phyloP scores from a whole-genome alignment of 495 filamentous ascomycete species.

The Penicillium herquei region DNA sequence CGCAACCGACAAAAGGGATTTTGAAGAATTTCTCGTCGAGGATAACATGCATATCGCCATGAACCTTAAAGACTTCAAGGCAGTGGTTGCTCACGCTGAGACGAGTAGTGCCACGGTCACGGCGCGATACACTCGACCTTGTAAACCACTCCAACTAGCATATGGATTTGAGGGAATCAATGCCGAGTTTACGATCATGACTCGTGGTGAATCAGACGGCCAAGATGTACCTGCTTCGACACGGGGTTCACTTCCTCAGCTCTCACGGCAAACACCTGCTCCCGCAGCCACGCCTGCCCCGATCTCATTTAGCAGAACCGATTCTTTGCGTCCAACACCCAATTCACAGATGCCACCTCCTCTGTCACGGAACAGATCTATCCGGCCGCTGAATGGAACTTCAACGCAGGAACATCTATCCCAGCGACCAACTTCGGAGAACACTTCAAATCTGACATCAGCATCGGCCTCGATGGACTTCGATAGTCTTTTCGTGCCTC shows the following conservation, averaged over 20 bases:
- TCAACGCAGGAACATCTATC: slow-evolving; percentile 29
- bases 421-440: slow-evolving; percentile 33
- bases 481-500: slow-evolving; percentile 75
- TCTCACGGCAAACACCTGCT: slow-evolving; percentile 31
- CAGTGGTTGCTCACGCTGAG: slow-evolving; percentile 82
- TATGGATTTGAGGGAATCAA: slow-evolving; percentile 73
- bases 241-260: slow-evolving; percentile 28
- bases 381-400: slow-evolving; percentile 37
- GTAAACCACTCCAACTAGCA: slow-evolving; percentile 76
- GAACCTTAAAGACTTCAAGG: slow-evolving; percentile 91
- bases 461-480: slow-evolving; percentile 57
- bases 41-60: slow-evolving; percentile 84
- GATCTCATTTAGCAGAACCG: slow-evolving; percentile 14
- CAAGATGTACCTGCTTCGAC: slow-evolving; percentile 36
- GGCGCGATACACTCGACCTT: slow-evolving; percentile 77
- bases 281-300: slow-evolving; percentile 18
- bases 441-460: slow-evolving; percentile 43
- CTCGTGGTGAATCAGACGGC: slow-evolving; percentile 69
- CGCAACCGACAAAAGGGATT: slow-evolving; percentile 80
- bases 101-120: slow-evolving; percentile 66
- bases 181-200: slow-evolving; percentile 93
- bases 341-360: slow-evolving; percentile 34
- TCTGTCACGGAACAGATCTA: slow-evolving; percentile 29
- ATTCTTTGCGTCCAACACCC: slow-evolving; percentile 5
- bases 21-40: slow-evolving; percentile 76